Conservation (phyloP, 257 asterid genomes). For the Eustoma russellianum region DNA sequence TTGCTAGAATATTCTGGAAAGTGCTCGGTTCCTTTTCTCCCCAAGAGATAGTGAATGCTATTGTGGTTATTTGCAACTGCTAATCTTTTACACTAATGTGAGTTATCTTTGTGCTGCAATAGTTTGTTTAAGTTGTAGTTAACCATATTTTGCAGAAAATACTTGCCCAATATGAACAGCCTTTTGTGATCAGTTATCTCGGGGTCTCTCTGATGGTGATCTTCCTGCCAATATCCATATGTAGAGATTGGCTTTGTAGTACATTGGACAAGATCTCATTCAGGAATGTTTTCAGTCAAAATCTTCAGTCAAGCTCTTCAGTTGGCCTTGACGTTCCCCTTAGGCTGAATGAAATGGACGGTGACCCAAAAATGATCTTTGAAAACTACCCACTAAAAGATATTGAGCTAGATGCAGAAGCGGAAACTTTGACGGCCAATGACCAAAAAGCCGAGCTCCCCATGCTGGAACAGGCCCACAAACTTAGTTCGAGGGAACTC, state of each 20-base stretch:
- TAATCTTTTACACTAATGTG: no score
- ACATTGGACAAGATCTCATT: constrained; percentile 21
- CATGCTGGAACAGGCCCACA: constrained; percentile 19
- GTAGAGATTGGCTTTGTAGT: constrained; percentile 45
- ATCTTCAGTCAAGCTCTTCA: constrained; percentile 21
- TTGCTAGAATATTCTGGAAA: no score
- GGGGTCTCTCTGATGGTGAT: constrained; percentile 76
- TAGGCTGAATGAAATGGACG: constrained; percentile 18
- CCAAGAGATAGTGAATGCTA: no score
- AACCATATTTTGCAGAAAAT: constrained; percentile 40
- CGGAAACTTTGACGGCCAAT: constrained; percentile 31
- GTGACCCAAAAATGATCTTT: constrained; percentile 28
- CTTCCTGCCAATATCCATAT: constrained; percentile 55
- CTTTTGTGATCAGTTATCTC: constrained; percentile 64
- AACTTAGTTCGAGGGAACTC: constrained; percentile 31
- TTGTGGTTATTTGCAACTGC: no score
- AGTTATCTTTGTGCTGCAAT: no score
- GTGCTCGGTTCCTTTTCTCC: no score
- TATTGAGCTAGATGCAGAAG: constrained; percentile 33
- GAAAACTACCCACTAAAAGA: constrained; percentile 30
- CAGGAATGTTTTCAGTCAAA: constrained; percentile 14
- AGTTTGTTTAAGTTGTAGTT: no score
- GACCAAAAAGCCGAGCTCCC: constrained; percentile 29
- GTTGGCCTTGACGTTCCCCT: constrained; percentile 27
- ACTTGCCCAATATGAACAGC: constrained; percentile 62